Percentiles rank a stretch among this genome's conserved stretches.
Conservation (phyloP, 129 eudicot species). For the Silybum marianum region DNA sequence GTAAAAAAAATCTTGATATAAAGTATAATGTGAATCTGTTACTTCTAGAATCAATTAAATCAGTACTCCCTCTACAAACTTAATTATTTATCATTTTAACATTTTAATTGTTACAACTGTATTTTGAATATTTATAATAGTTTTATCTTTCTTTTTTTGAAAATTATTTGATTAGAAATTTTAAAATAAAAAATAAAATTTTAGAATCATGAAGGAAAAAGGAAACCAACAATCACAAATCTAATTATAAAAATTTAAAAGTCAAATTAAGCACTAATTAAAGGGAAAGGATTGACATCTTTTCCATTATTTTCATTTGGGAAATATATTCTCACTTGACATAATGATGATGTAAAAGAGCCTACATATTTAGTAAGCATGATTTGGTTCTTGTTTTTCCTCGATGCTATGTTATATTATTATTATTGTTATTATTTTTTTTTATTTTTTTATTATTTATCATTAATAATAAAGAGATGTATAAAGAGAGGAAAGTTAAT, state of each 20-base stretch:
- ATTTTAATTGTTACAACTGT: too few relatives aligned
- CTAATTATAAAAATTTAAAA: constrained; percentile 8
- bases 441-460: too few relatives aligned
- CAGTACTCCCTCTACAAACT: too few relatives aligned
- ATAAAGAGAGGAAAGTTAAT: too few relatives aligned
- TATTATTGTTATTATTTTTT: too few relatives aligned
- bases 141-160: background rate
- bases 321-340: constrained; percentile 34
- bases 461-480: too few relatives aligned
- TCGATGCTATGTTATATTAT: background rate
- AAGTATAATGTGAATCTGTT: too few relatives aligned
- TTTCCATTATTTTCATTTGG: constrained; percentile 22
- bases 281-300: constrained; percentile 22
- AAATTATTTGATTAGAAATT: too few relatives aligned
- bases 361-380: constrained; percentile 20
- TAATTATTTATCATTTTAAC: too few relatives aligned
- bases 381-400: constrained; percentile 15
- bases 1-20: too few relatives aligned
- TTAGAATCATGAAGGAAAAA: background rate
- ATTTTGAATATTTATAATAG: too few relatives aligned
- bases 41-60: too few relatives aligned
- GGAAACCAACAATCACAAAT: background rate
- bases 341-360: constrained; percentile 34
- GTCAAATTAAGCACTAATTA: constrained; percentile 37
- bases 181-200: background rate